Conservation (phyloP, 192 early-diverging fungal species). For the Gonapodya prolifera region DNA sequence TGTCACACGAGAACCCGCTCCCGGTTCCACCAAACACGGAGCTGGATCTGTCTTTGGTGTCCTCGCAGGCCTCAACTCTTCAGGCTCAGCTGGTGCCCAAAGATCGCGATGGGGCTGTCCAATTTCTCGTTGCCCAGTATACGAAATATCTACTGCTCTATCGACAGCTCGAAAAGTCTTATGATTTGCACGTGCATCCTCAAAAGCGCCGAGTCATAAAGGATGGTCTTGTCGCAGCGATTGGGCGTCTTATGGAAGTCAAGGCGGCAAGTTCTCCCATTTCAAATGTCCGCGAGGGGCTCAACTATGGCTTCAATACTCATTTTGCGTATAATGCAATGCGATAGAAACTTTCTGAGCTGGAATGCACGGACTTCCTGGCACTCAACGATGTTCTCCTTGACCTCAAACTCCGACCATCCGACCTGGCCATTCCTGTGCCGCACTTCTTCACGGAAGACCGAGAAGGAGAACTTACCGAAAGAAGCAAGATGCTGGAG, state of each 20-base stretch:
- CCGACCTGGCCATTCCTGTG: constrained; percentile 30
- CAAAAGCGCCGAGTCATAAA: constrained; percentile 42
- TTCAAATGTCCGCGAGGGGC: not conserved
- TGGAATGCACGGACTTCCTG: constrained; percentile 35
- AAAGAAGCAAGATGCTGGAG: constrained; percentile 13
- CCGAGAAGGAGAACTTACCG: constrained; percentile 18
- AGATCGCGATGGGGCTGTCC: no score
- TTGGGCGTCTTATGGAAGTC: constrained; percentile 38
- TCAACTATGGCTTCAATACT: not conserved
- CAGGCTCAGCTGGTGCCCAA: no score
- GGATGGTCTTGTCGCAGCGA: constrained; percentile 30
- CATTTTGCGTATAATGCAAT: not conserved
- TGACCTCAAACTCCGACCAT: constrained; percentile 43
- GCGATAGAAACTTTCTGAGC: constrained; percentile 39
- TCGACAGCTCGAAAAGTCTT: no score
- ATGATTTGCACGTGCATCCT: constrained; percentile 46
- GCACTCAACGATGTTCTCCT: constrained; percentile 35
- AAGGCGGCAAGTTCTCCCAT: constrained; percentile 29
- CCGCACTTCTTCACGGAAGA: constrained; percentile 40
- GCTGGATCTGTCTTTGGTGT: no score
- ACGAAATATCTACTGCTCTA: no score
- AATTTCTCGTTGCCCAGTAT: no score
- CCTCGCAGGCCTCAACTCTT: no score
- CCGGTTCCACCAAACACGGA: no score
- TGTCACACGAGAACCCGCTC: no score